Percentiles rank a stretch among this genome's conserved stretches.
phyloP scores from a whole-genome alignment of 352 stramenopile genomes.

The Phytopythium sindhum region DNA sequence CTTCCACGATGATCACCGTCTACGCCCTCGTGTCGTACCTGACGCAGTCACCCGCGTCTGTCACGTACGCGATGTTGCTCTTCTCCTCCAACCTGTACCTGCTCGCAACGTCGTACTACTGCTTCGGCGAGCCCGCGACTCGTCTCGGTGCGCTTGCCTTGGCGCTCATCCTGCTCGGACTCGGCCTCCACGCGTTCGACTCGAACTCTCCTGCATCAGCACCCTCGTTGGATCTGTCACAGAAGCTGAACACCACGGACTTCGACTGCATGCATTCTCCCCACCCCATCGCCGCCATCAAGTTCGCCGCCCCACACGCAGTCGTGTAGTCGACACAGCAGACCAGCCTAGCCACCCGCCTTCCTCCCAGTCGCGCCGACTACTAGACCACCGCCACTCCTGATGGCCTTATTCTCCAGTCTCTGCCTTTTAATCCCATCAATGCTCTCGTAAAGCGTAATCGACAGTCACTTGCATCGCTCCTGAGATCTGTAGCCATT shows the following conservation, averaged over 20 bases:
- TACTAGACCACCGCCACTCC: background rate
- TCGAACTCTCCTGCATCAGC: constrained; percentile 1
- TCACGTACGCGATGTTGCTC: constrained; percentile 36
- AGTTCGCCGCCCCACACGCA: constrained; percentile 1
- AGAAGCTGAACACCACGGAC: constrained; percentile 1
- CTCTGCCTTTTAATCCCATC: background rate
- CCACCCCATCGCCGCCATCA: constrained; percentile 5
- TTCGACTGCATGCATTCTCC: background rate
- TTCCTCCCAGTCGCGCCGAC: background rate
- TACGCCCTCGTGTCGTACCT: constrained; percentile 36
- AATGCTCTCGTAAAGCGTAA: too few species aligned
- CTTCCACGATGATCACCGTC: constrained; percentile 31
- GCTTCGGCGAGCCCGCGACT: constrained; percentile 21
- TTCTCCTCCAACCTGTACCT: constrained; percentile 38
- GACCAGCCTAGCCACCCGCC: background rate
- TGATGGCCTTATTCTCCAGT: background rate
- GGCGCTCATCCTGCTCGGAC: constrained; percentile 27
- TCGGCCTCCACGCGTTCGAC: constrained; percentile 25
- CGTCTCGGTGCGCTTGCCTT: constrained; percentile 16
- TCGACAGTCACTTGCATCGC: background rate
- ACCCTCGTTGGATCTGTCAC: background rate
- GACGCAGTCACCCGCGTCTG: constrained; percentile 21
- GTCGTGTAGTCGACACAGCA: constrained; percentile 1
- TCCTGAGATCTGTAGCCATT: background rate
- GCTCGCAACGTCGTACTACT: constrained; percentile 21